Percentiles rank a stretch among this genome's conserved stretches.
Conservation (phyloP, 2,329 filamentous ascomycete genomes). For the Bipolaris bicolor region DNA sequence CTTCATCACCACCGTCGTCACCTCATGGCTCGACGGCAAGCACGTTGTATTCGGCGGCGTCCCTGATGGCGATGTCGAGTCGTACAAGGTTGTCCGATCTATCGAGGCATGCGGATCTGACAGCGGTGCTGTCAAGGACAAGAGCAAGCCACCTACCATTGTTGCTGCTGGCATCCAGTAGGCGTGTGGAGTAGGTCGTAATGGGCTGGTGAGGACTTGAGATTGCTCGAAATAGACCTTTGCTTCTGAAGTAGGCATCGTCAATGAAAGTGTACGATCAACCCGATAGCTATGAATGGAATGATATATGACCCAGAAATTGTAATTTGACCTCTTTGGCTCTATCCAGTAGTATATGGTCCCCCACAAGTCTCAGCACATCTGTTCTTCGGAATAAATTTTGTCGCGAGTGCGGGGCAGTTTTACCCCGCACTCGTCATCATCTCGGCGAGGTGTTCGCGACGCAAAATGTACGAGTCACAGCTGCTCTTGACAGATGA, state of each 20-base stretch:
- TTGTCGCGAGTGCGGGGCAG: constrained; percentile 14
- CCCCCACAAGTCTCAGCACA: neutral
- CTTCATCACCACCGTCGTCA: constrained; percentile 73
- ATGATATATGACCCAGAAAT: neutral
- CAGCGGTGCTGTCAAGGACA: constrained; percentile 59
- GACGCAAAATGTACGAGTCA: neutral
- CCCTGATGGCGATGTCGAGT: constrained; percentile 57
- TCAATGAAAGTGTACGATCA: neutral
- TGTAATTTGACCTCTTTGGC: neutral
- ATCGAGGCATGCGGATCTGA: constrained; percentile 65
- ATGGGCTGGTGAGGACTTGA: neutral
- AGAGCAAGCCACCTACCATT: constrained; percentile 61
- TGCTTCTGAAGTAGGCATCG: neutral
- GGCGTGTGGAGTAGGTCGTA: neutral
- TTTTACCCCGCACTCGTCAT: constrained; percentile 19
- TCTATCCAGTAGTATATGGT: neutral
- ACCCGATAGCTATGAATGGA: constrained; percentile 5
- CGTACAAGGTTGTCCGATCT: constrained; percentile 62
- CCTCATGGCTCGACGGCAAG: constrained; percentile 74
- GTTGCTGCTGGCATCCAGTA: constrained; percentile 57
- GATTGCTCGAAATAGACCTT: neutral
- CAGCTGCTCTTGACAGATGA: neutral
- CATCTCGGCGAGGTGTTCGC: neutral
- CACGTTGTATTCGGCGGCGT: constrained; percentile 88
- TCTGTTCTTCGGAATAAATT: constrained; percentile 5